These are phyloP conservation scores for Clavispora phyllophila DNA, from an alignment of 805 yeast species.

Conservation along the genomic window DNA sequence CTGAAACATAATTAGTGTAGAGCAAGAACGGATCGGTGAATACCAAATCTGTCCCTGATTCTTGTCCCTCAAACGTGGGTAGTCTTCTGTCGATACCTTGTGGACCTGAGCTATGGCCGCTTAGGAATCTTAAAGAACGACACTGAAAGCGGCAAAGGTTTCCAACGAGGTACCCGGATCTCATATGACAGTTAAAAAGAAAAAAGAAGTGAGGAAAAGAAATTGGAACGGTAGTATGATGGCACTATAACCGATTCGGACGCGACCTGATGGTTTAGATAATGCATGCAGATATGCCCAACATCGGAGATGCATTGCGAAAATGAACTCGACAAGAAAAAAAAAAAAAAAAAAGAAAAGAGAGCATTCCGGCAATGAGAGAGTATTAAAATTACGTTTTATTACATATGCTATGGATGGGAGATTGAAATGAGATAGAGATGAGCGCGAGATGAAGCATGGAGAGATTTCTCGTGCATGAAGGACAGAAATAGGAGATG, in stretches of 20 bases:
- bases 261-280: not conserved
- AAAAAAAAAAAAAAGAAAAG: not conserved
- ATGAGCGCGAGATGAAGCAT: no score
- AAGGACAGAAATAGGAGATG: no score
- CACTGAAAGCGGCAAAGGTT: not conserved
- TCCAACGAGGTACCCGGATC: not conserved
- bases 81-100: slow-evolving; percentile 36
- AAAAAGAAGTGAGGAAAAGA: not conserved
- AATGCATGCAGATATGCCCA: not conserved
- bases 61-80: slow-evolving; percentile 13
- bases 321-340: no score
- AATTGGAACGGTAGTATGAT: not conserved
- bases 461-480: slow-evolving; percentile 4
- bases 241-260: not conserved
- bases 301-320: not conserved
- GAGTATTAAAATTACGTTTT: no score
- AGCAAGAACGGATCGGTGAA: slow-evolving; percentile 61
- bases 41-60: slow-evolving; percentile 17
- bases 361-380: no score
- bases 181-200: not conserved
- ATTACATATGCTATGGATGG: no score
- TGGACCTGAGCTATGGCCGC: slow-evolving; percentile 19
- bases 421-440: not conserved
- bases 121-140: not conserved
- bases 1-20: slow-evolving; percentile 48